Evolutionary conservation across 768 basidiomycete genomes (phyloP).

Genomic region (Ephemerocybe angulata): DNA sequence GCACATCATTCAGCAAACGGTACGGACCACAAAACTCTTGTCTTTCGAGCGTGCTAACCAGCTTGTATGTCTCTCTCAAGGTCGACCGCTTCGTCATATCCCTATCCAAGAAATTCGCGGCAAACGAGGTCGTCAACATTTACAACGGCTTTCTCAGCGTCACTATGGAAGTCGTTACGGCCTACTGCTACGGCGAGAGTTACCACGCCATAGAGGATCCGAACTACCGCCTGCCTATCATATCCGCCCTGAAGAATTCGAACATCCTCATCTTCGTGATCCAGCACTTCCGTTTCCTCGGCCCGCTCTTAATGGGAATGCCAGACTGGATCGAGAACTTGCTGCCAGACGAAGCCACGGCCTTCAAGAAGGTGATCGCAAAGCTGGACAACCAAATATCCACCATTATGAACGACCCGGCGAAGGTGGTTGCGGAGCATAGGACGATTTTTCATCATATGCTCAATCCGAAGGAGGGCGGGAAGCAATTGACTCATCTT

Average conservation of each 20-base stretch:
- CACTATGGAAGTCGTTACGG: constrained; percentile 28
- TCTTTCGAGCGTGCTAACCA: no score
- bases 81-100: constrained; percentile 21
- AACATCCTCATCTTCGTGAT: not conserved
- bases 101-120: constrained; percentile 2
- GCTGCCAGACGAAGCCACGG: constrained; percentile 13
- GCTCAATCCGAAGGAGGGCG: constrained; percentile 1
- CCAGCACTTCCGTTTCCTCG: not conserved
- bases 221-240: constrained; percentile 21
- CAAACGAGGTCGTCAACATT: constrained; percentile 16
- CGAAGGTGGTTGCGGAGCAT: constrained; percentile 24
- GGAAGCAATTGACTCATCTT: not conserved
- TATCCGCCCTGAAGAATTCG: not conserved
- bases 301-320: not conserved
- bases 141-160: constrained; percentile 22
- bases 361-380: constrained; percentile 11
- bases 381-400: constrained; percentile 21
- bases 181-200: constrained; percentile 28
- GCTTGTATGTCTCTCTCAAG: constrained; percentile 14
- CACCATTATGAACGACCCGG: constrained; percentile 22
- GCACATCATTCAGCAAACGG: constrained; percentile 23
- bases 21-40: constrained; percentile 4
- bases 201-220: constrained; percentile 22
- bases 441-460: constrained; percentile 35
- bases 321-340: not conserved